Conservation (phyloP, 768 basidiomycete genomes). For the Leccinum subtestaceum region DNA sequence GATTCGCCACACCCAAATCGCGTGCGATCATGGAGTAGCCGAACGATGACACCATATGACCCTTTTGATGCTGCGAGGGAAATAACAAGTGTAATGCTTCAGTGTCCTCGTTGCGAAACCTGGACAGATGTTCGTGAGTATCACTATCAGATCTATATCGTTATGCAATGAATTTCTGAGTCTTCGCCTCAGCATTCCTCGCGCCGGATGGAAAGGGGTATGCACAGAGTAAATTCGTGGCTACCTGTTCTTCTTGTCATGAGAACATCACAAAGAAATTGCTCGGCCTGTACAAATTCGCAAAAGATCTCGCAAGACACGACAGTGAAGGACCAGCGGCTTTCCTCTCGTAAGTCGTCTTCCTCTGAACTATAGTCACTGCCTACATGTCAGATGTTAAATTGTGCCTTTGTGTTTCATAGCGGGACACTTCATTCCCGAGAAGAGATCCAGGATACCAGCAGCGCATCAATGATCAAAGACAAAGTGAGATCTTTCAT, state of each 20-base stretch:
- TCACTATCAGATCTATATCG: neutral
- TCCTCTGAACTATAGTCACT: neutral
- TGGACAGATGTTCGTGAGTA: neutral
- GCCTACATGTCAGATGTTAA: neutral
- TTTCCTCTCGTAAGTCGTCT: constrained; percentile 31
- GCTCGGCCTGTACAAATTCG: constrained; percentile 41
- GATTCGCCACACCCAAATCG: constrained; percentile 3
- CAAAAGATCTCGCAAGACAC: constrained; percentile 30
- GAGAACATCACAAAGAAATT: constrained; percentile 38
- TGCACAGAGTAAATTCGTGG: constrained; percentile 40
- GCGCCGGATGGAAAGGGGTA: constrained; percentile 42
- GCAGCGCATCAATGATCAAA: constrained; percentile 26
- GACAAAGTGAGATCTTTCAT: neutral
- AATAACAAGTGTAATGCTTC: constrained; percentile 15
- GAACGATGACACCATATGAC: constrained; percentile 8
- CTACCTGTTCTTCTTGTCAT: constrained; percentile 35
- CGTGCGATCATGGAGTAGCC: neutral
- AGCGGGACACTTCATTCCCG: constrained; percentile 36
- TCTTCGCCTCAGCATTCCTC: constrained; percentile 35
- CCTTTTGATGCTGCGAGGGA: constrained; percentile 25
- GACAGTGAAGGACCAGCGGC: neutral
- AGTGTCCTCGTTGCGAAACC: neutral
- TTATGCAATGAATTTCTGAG: neutral
- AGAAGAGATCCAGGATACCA: constrained; percentile 11
- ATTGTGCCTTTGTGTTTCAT: neutral